Conservation (phyloP, 2,329 filamentous ascomycete species). For the Paraphaeosphaeria minitans region DNA sequence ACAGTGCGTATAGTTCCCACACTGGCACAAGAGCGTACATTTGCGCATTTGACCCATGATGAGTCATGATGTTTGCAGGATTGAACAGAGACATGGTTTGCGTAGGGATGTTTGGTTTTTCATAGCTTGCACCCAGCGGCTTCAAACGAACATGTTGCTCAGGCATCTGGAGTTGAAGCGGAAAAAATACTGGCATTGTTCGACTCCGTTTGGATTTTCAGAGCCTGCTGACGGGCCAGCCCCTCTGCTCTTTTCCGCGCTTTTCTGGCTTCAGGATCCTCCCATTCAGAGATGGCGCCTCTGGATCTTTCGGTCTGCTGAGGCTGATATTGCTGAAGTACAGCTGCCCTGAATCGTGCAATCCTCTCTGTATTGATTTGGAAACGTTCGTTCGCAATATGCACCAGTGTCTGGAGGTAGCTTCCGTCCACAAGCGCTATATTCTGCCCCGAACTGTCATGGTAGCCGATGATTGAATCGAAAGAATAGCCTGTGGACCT, state of each 20-base stretch:
- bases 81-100: neutral
- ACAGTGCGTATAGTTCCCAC: neutral
- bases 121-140: neutral
- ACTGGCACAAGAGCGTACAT: neutral
- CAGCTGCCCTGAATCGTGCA: conserved; percentile 63
- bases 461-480: conserved; percentile 76
- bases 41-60: neutral
- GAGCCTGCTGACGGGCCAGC: conserved; percentile 56
- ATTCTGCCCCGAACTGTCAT: conserved; percentile 45
- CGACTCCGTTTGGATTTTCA: conserved; percentile 15
- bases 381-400: conserved; percentile 77
- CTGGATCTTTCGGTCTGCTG: neutral
- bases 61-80: neutral
- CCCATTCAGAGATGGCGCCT: conserved; percentile 43
- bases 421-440: conserved; percentile 63
- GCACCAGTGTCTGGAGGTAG: conserved; percentile 71
- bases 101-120: neutral
- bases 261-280: conserved; percentile 46
- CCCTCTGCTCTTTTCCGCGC: conserved; percentile 51
- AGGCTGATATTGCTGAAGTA: conserved; percentile 45
- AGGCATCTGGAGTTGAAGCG: neutral
- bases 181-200: neutral
- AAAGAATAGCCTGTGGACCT: conserved; percentile 82
- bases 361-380: conserved; percentile 71
- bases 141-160: neutral